Evolutionary conservation across 2,329 filamentous ascomycete genomes (phyloP), one percentile per base, ranked within the genome.

Genomic region (Venturia pyrina): DNA sequence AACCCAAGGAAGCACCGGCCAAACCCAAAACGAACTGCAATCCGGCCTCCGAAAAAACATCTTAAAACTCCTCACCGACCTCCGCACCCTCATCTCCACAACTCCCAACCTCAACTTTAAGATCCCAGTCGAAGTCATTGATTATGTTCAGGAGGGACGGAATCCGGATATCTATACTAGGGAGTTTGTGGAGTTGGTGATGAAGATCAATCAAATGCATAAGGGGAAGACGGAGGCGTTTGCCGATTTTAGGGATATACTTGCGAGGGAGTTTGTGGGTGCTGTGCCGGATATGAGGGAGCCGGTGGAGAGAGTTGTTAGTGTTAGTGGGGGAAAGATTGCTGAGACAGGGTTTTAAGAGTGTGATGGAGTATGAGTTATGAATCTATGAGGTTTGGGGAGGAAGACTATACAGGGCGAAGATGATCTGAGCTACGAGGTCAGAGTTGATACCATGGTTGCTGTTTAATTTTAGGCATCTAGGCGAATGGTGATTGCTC

Each of bases 131-230:
- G 85, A 87, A 69, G 83, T 88, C 41, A 82, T 86, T 69, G 79
- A 81, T 65, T 88, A 87, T 72, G 84, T 88, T 43, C 85, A 87
- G 70, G 78, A 81, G 24, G 81, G 83, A 21, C 82, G 85, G 28
- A 88, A 88, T 70, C 86, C 85, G 8, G 85, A 88, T 70, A 87
- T 88, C 69, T 88, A 87, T 74, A 87, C 85, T 10, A 80, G 85
- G 59, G 85, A 88, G 69, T 87, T 87, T 68, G 83, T 88, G 57
- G 85, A 88, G 74, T 77, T 84, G 37, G 83, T 86, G 10, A 85
- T 87, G 76, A 79, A 81, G 68, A 81, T 82, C 62, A 88, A 88
- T 69, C 84, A 87, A 71, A 81, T 84, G 73, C 74, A 87, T 63
- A 86, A 84, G 69, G 86, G 85, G 41, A 84, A 85, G 70, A 79